These are phyloP conservation scores for Pythium biforme DNA, from an alignment of 352 stramenopile genomes.

Conservation along the genomic window DNA sequence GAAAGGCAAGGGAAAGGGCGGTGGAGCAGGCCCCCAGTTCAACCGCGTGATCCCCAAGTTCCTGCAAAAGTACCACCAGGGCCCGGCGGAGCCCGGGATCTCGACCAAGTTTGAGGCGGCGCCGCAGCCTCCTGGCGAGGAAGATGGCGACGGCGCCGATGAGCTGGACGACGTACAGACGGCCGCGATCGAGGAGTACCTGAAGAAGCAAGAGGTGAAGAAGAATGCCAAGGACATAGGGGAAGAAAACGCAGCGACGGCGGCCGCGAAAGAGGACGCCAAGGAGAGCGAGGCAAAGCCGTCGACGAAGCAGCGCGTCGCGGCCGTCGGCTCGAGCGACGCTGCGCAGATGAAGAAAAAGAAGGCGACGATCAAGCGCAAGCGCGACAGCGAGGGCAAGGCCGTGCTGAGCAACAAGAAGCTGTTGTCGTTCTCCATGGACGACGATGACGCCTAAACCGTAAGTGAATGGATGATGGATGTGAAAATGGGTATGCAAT, in stretches of 20 bases:
- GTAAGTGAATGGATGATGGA: too few species aligned
- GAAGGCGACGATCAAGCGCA: slow-evolving; percentile 49
- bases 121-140: slow-evolving; percentile 32
- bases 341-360: slow-evolving; percentile 1
- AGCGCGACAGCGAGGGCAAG: slow-evolving; percentile 45
- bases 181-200: slow-evolving; percentile 70
- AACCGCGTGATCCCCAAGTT: slow-evolving; percentile 85
- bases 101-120: slow-evolving; percentile 67
- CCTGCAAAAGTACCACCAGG: slow-evolving; percentile 66
- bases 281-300: slow-evolving; percentile 25
- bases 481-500: neutral
- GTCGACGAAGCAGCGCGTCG: slow-evolving; percentile 42
- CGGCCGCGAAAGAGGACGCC: slow-evolving; percentile 7
- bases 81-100: slow-evolving; percentile 43
- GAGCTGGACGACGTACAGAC: slow-evolving; percentile 82
- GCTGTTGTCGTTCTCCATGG: slow-evolving; percentile 80
- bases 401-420: slow-evolving; percentile 66
- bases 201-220: slow-evolving; percentile 52
- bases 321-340: slow-evolving; percentile 32
- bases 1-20: slow-evolving; percentile 26
- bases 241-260: slow-evolving; percentile 1
- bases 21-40: slow-evolving; percentile 66
- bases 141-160: slow-evolving; percentile 57
- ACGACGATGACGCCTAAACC: slow-evolving; percentile 52
- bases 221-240: slow-evolving; percentile 23